Conservation (phyloP, 148 eudicot species). For the Dianthus caryophyllus region DNA sequence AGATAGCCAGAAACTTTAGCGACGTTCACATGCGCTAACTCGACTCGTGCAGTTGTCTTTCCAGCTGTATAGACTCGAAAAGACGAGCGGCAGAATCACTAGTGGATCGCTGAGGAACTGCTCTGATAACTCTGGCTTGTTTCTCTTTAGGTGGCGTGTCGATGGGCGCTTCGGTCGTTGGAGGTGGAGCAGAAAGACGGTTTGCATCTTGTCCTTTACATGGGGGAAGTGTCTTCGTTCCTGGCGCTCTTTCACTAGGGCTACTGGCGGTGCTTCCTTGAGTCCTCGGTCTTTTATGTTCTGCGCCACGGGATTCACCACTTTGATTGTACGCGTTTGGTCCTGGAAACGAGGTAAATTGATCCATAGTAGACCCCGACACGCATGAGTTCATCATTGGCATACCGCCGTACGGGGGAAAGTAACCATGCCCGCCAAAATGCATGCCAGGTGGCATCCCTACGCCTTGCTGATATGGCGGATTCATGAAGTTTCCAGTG, state of each 20-base stretch:
- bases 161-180: slow-evolving; percentile 19
- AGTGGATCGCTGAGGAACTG: slow-evolving; percentile 71
- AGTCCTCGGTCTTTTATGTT: slow-evolving; percentile 25
- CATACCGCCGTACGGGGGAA: slow-evolving; percentile 66
- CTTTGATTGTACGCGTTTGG: slow-evolving; percentile 26
- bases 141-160: slow-evolving; percentile 26
- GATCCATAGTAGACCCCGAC: slow-evolving; percentile 49
- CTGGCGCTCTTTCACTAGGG: slow-evolving; percentile 37
- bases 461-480: slow-evolving; percentile 42
- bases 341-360: slow-evolving; percentile 30
- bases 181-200: slow-evolving; percentile 41
- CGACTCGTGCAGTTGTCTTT: slow-evolving; percentile 49
- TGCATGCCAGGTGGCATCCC: slow-evolving; percentile 41
- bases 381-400: slow-evolving; percentile 36
- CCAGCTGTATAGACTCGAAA: slow-evolving; percentile 77
- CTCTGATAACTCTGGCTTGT: slow-evolving; percentile 54
- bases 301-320: slow-evolving; percentile 27
- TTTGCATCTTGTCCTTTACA: slow-evolving; percentile 36
- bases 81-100: slow-evolving; percentile 69
- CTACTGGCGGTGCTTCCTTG: slow-evolving; percentile 59
- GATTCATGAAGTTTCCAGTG: slow-evolving; percentile 32
- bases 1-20: slow-evolving; percentile 4
- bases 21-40: slow-evolving; percentile 16
- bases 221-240: slow-evolving; percentile 7
- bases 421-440: slow-evolving; percentile 48